Conservation (phyloP, 352 stramenopile genomes). For the Phytophthora litchii region DNA sequence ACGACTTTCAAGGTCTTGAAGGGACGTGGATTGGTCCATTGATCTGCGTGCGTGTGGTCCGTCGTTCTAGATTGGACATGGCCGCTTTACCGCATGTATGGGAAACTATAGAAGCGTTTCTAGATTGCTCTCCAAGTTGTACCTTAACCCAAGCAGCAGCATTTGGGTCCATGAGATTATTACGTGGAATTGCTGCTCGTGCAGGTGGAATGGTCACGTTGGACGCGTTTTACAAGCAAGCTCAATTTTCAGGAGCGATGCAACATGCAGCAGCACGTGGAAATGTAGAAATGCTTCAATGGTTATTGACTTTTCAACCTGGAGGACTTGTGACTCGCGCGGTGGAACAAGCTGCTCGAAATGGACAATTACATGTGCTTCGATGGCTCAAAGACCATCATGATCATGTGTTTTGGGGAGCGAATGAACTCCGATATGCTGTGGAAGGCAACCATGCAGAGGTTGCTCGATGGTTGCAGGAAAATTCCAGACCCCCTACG, state of each 20-base stretch:
- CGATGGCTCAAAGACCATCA: constrained; percentile 32
- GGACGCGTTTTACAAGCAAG: constrained; percentile 35
- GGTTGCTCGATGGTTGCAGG: constrained; percentile 32
- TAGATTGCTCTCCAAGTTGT: constrained; percentile 37
- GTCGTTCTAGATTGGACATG: constrained; percentile 22
- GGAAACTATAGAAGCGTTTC: constrained; percentile 27
- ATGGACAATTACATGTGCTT: constrained; percentile 30
- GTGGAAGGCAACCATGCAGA: constrained; percentile 23
- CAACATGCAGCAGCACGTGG: constrained; percentile 26
- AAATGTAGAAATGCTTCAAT: constrained; percentile 31
- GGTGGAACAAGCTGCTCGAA: constrained; percentile 30
- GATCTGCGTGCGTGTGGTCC: constrained; percentile 26
- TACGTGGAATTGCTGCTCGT: constrained; percentile 25
- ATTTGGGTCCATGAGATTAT: constrained; percentile 28
- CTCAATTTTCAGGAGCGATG: constrained; percentile 31
- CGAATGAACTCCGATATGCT: constrained; percentile 38
- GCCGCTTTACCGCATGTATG: constrained; percentile 28
- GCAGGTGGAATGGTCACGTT: constrained; percentile 17
- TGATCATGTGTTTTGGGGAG: constrained; percentile 42
- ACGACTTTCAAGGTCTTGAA: neutral
- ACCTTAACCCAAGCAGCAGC: constrained; percentile 25
- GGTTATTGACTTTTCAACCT: constrained; percentile 33
- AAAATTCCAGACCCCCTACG: constrained; percentile 26
- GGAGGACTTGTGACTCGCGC: constrained; percentile 31
- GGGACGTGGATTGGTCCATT: constrained; percentile 29